Conservation (phyloP, 805 yeast genomes). For the Candida germanica region DNA sequence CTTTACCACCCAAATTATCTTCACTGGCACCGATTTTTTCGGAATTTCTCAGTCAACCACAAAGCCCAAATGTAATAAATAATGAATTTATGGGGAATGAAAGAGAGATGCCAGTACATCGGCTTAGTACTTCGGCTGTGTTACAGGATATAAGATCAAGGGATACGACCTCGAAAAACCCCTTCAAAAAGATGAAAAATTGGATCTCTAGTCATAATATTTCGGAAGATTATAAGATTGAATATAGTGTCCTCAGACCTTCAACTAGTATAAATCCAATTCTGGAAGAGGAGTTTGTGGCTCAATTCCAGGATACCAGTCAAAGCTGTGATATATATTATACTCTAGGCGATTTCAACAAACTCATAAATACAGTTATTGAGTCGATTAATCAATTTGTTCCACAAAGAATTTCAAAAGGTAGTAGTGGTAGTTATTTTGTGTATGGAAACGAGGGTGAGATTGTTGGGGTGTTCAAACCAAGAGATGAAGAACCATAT, state of each 20-base stretch:
- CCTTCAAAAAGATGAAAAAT: constrained; percentile 5
- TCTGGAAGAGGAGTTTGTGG: not conserved
- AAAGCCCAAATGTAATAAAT: not conserved
- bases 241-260: constrained; percentile 33
- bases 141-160: not conserved
- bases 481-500: constrained; percentile 78
- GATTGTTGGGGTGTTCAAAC: constrained; percentile 61
- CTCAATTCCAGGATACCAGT: not conserved
- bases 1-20: not conserved
- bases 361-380: constrained; percentile 41
- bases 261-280: constrained; percentile 1
- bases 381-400: constrained; percentile 25
- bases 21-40: not conserved
- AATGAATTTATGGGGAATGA: no score
- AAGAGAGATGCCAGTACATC: not conserved
- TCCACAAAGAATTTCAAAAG: constrained; percentile 57
- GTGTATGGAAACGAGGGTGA: constrained; percentile 20
- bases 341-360: constrained; percentile 27
- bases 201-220: constrained; percentile 5
- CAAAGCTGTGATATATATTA: constrained; percentile 1
- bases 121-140: not conserved
- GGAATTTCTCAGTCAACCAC: not conserved
- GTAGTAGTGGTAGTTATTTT: constrained; percentile 72
- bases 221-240: constrained; percentile 24
- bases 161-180: not conserved